Conservation (phyloP, 75 land plant species). For the Sequoiadendron giganteum region DNA sequence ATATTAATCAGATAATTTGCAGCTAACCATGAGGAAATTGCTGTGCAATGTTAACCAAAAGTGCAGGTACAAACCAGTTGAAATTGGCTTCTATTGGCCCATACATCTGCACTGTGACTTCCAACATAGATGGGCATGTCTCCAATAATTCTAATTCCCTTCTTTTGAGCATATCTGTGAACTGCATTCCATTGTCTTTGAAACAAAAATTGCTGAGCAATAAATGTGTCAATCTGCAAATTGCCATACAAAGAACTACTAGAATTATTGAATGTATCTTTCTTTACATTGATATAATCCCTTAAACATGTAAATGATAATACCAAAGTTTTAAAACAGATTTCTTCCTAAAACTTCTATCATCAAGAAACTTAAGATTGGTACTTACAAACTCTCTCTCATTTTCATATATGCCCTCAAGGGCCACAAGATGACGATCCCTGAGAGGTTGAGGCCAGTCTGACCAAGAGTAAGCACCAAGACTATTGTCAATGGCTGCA, state of each 20-base stretch:
- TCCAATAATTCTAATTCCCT: conserved; percentile 86
- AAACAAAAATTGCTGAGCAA: conserved; percentile 90
- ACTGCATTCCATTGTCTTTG: conserved; percentile 95
- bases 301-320: neutral
- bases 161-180: conserved; percentile 68
- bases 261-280: neutral
- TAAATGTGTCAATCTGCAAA: conserved; percentile 76
- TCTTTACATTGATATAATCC: neutral
- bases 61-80: conserved; percentile 57
- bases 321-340: neutral
- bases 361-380: neutral
- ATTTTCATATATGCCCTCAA: conserved; percentile 62
- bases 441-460: conserved; percentile 87
- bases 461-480: conserved; percentile 65
- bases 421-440: conserved; percentile 79
- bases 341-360: neutral
- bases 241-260: neutral
- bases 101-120: conserved; percentile 95
- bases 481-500: conserved; percentile 80
- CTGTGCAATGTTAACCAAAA: neutral
- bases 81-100: conserved; percentile 86
- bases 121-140: conserved; percentile 99
- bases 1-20: neutral
- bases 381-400: conserved; percentile 73
- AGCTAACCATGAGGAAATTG: neutral